phyloP scores from a whole-genome alignment of 257 asterid species.

The Lavandula angustifolia region DNA sequence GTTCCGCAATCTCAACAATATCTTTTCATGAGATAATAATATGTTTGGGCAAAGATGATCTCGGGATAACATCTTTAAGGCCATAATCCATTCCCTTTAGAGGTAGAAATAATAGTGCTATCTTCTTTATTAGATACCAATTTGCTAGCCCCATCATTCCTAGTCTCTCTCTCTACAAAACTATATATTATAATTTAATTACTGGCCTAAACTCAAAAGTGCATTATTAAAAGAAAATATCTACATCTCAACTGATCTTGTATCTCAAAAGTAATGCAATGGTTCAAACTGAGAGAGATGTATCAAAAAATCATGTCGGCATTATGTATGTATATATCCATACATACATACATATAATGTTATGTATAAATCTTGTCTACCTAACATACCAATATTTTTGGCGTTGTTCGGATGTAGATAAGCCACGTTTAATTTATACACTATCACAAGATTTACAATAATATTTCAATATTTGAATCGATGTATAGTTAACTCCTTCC shows the following conservation, averaged over 20 bases:
- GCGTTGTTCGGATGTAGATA: constrained; percentile 39
- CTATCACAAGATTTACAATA: constrained; percentile 16
- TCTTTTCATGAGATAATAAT: constrained; percentile 46
- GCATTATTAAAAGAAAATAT: too few species aligned
- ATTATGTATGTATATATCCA: neutral
- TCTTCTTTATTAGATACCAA: too few species aligned
- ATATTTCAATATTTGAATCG: constrained; percentile 35
- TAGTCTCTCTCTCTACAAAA: too few species aligned
- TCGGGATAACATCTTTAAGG: too few species aligned
- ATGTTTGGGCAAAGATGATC: neutral
- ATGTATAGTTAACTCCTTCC: neutral
- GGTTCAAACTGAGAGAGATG: constrained; percentile 17
- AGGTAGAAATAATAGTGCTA: too few species aligned
- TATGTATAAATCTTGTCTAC: constrained; percentile 14
- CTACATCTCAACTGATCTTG: neutral
- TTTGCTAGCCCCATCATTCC: too few species aligned
- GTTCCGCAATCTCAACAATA: too few species aligned
- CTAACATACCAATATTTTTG: constrained; percentile 38
- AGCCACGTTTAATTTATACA: constrained; percentile 36
- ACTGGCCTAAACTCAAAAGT: too few species aligned
- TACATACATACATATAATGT: neutral
- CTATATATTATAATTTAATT: too few species aligned
- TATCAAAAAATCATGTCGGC: constrained; percentile 24
- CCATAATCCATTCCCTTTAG: too few species aligned
- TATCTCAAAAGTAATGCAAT: constrained; percentile 37